Conservation (phyloP, 331 rosid species). For the Pyracantha coccinea region DNA sequence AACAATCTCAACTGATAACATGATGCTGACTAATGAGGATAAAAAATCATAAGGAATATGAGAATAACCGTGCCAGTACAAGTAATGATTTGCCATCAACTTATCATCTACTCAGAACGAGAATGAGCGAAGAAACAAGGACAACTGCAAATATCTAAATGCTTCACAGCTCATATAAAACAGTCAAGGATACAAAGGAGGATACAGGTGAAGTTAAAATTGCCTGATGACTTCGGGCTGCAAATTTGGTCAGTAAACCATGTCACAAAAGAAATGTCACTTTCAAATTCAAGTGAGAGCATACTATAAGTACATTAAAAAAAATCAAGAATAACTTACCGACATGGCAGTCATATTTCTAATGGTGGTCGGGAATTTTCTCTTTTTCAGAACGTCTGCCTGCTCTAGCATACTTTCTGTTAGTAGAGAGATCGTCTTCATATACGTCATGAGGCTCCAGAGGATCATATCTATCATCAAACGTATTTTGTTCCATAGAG, state of each 20-base stretch:
- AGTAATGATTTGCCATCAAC: neutral
- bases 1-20: neutral
- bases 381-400: slow-evolving; percentile 17
- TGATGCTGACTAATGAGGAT: neutral
- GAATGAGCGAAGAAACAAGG: neutral
- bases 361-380: neutral
- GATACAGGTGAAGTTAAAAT: slow-evolving; percentile 61
- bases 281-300: slow-evolving; percentile 14
- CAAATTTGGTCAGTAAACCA: slow-evolving; percentile 50
- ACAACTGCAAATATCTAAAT: neutral
- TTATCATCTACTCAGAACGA: neutral
- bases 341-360: slow-evolving; percentile 9
- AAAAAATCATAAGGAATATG: neutral
- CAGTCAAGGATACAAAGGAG: slow-evolving; percentile 83
- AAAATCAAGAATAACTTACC: slow-evolving; percentile 33
- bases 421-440: slow-evolving; percentile 34
- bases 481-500: slow-evolving; percentile 21
- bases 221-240: slow-evolving; percentile 62
- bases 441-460: slow-evolving; percentile 29
- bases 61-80: neutral
- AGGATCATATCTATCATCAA: slow-evolving; percentile 72
- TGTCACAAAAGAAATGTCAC: slow-evolving; percentile 30
- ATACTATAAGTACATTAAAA: slow-evolving; percentile 15
- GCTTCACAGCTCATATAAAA: neutral
- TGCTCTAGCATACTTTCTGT: slow-evolving; percentile 14